Evolutionary conservation across 1,139 yeast genomes (phyloP).

Genomic region (Zhuliangozyma blackwelliae): DNA sequence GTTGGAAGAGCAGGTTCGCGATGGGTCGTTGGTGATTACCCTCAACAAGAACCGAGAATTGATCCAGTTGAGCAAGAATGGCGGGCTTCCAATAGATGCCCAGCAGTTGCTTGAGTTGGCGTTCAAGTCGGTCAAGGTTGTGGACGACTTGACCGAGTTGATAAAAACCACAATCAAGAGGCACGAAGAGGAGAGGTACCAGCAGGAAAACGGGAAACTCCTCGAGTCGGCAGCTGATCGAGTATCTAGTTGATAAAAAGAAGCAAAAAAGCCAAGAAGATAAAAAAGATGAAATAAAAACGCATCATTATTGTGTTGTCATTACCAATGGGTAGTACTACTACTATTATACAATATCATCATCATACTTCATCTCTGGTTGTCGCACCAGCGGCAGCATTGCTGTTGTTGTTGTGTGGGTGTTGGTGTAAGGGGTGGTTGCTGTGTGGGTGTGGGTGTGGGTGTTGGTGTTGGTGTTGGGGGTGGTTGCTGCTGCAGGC

Average conservation of each 20-base stretch:
- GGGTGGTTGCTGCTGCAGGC: no score
- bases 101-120: conserved; percentile 64
- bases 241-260: conserved; percentile 11
- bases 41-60: conserved; percentile 85
- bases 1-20: conserved; percentile 72
- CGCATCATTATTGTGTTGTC: no score
- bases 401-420: no score
- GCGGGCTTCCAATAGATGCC: conserved; percentile 85
- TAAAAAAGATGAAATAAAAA: no score
- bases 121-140: conserved; percentile 59
- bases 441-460: no score
- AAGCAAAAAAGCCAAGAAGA: no score
- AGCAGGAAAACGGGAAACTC: conserved; percentile 24
- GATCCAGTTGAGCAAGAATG: conserved; percentile 85
- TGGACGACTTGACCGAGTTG: conserved; percentile 59
- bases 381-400: no score
- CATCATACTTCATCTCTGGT: no score
- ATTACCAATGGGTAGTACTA: no score
- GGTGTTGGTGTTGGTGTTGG: no score
- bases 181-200: conserved; percentile 44
- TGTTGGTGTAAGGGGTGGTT: no score
- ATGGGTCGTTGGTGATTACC: conserved; percentile 80
- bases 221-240: conserved; percentile 39
- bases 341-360: no score
- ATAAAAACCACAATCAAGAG: conserved; percentile 54